A percentile compares a stretch with the other conserved stretches of the same genome.
Evolutionary conservation across 129 eudicot species (phyloP).

Genomic region (Erigeron canadensis): DNA sequence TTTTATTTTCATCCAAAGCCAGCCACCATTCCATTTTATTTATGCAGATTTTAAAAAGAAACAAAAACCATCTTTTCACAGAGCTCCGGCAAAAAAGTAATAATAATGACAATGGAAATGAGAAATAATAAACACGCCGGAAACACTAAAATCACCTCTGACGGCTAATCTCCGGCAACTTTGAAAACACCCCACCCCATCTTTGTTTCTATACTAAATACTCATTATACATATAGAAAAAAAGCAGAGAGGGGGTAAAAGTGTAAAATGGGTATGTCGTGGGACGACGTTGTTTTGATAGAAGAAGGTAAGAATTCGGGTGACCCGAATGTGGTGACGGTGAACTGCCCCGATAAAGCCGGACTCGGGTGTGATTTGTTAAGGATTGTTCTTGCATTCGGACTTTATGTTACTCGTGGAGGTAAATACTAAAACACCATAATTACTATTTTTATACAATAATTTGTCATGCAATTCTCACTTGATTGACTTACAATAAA

Average conservation of each 20-base stretch:
- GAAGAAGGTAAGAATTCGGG: conserved; percentile 40
- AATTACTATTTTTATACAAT: background rate
- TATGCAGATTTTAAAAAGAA: too few species aligned
- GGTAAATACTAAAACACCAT: conserved; percentile 26
- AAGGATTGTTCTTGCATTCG: conserved; percentile 56
- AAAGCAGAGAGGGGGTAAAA: background rate
- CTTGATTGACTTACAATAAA: too few species aligned
- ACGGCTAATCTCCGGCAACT: conserved; percentile 17
- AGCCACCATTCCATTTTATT: too few species aligned
- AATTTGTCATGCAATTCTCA: background rate
- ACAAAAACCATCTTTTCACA: too few species aligned
- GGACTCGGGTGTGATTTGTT: conserved; percentile 73
- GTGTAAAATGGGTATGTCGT: conserved; percentile 48
- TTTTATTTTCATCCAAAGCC: too few species aligned
- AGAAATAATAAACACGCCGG: background rate
- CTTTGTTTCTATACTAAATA: background rate
- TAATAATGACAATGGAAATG: too few species aligned
- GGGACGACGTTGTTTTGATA: conserved; percentile 59
- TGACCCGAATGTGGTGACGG: conserved; percentile 52
- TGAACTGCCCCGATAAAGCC: conserved; percentile 70
- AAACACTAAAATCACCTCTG: conserved; percentile 15
- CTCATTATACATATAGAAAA: background rate
- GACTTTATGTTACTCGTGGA: conserved; percentile 65
- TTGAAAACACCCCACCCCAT: background rate
- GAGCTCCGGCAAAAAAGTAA: too few species aligned